These are phyloP conservation scores for Hortaea sp. DNA, from an alignment of 2,329 filamentous ascomycete species.

Conservation along the genomic window DNA sequence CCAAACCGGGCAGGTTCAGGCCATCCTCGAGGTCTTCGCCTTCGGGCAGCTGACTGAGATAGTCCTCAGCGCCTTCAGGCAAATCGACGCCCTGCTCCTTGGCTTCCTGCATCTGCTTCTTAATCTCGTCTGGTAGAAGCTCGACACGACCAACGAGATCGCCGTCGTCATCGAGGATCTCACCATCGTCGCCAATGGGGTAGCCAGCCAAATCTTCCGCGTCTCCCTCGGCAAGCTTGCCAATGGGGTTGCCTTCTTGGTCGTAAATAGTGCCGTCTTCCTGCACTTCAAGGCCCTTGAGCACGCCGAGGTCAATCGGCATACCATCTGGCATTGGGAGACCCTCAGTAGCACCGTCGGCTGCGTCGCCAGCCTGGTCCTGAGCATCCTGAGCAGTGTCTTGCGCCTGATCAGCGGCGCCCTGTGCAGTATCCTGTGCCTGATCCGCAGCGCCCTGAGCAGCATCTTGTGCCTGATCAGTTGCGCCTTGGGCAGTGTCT, in stretches of 20 bases:
- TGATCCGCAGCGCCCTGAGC: constrained; percentile 21
- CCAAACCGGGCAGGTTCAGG: constrained; percentile 31
- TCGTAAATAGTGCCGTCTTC: constrained; percentile 46
- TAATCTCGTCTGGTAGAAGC: constrained; percentile 35
- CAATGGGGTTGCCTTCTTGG: constrained; percentile 39
- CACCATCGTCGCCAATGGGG: constrained; percentile 43
- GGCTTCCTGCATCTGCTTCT: constrained; percentile 32
- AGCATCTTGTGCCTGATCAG: constrained; percentile 13
- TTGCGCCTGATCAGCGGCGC: constrained; percentile 13
- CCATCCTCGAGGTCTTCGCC: constrained; percentile 21
- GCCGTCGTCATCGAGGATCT: constrained; percentile 46
- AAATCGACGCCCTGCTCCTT: constrained; percentile 27
- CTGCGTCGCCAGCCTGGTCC: constrained; percentile 12
- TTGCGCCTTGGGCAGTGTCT: constrained; percentile 15
- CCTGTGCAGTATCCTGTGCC: constrained; percentile 15
- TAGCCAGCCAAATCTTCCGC: constrained; percentile 44
- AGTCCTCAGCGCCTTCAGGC: constrained; percentile 25
- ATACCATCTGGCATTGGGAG: constrained; percentile 28
- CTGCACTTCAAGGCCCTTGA: constrained; percentile 43
- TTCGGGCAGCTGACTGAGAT: constrained; percentile 23
- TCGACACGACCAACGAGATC: constrained; percentile 46
- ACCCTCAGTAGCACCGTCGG: constrained; percentile 18
- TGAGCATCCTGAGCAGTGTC: constrained; percentile 15
- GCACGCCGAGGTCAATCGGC: constrained; percentile 35
- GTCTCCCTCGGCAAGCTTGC: constrained; percentile 42